A percentile compares a stretch with the other conserved stretches of the same genome.
Evolutionary conservation across 1,284 basidiomycete genomes (phyloP).

Genomic region (Cutaneotrichosporon cavernicola): DNA sequence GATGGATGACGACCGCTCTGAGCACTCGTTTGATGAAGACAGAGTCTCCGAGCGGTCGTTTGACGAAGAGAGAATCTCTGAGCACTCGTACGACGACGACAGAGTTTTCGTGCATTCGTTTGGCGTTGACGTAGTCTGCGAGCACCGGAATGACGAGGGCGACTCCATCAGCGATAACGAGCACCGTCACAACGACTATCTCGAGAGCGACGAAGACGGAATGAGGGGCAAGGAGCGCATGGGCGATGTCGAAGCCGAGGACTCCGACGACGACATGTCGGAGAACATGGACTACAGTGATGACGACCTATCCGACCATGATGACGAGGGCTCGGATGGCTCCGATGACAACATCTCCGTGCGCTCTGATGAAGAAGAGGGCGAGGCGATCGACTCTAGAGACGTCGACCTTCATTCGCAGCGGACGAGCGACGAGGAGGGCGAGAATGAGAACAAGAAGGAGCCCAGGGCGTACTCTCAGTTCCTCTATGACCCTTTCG

Average conservation of each 20-base stretch:
- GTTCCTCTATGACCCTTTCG: background rate
- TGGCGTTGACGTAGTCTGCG: background rate
- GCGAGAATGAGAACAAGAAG: background rate
- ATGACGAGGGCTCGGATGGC: background rate
- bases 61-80: constrained; percentile 2
- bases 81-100: constrained; percentile 5
- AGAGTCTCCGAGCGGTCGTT: no score
- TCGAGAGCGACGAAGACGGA: background rate
- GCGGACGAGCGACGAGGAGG: background rate
- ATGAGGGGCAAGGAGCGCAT: background rate
- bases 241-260: background rate
- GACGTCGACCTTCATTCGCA: background rate
- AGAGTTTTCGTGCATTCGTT: background rate
- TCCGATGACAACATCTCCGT: background rate
- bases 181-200: background rate
- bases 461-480: background rate
- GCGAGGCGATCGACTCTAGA: background rate
- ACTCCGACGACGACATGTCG: background rate
- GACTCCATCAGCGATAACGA: background rate
- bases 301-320: background rate
- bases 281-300: background rate
- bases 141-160: background rate
- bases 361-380: background rate
- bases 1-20: background rate
- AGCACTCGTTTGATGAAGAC: background rate